Evolutionary conservation across 1,284 basidiomycete genomes (phyloP).

Genomic region (Marasmius oreades): DNA sequence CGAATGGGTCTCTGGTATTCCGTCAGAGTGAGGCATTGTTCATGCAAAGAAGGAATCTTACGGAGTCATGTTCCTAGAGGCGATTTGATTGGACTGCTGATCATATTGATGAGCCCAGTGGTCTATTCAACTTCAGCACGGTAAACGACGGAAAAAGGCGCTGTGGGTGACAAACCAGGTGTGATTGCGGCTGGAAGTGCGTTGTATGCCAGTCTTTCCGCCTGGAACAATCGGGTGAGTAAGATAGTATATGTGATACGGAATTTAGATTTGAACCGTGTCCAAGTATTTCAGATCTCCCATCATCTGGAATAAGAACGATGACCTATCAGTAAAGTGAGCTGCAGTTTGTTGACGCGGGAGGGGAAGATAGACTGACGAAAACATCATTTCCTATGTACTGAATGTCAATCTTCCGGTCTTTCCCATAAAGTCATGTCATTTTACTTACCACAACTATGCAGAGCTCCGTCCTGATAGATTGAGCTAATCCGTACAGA

Average conservation of each 20-base stretch:
- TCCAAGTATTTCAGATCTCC: slow-evolving; percentile 56
- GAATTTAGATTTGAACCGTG: slow-evolving; percentile 29
- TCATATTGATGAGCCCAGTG: slow-evolving; percentile 62
- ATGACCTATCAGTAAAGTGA: slow-evolving; percentile 34
- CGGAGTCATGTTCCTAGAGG: slow-evolving; percentile 55
- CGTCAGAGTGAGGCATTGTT: background rate
- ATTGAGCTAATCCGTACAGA: slow-evolving; percentile 8
- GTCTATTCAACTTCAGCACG: slow-evolving; percentile 27
- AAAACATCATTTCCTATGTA: slow-evolving; percentile 58
- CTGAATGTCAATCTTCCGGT: slow-evolving; percentile 21
- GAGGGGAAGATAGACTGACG: slow-evolving; percentile 31
- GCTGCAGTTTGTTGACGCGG: background rate
- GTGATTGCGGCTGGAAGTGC: slow-evolving; percentile 53
- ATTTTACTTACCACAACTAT: slow-evolving; percentile 48
- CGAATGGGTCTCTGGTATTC: slow-evolving; percentile 47
- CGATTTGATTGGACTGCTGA: slow-evolving; percentile 59
- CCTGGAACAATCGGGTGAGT: slow-evolving; percentile 26
- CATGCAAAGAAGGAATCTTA: slow-evolving; percentile 25
- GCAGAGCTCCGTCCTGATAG: slow-evolving; percentile 48
- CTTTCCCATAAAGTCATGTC: slow-evolving; percentile 12
- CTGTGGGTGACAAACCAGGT: slow-evolving; percentile 31
- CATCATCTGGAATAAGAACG: slow-evolving; percentile 54
- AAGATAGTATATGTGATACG: background rate
- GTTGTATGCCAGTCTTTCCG: slow-evolving; percentile 59
- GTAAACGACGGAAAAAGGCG: background rate